phyloP scores from a whole-genome alignment of 371 early-diverging fungal genomes.

The Mortierella sp. region DNA sequence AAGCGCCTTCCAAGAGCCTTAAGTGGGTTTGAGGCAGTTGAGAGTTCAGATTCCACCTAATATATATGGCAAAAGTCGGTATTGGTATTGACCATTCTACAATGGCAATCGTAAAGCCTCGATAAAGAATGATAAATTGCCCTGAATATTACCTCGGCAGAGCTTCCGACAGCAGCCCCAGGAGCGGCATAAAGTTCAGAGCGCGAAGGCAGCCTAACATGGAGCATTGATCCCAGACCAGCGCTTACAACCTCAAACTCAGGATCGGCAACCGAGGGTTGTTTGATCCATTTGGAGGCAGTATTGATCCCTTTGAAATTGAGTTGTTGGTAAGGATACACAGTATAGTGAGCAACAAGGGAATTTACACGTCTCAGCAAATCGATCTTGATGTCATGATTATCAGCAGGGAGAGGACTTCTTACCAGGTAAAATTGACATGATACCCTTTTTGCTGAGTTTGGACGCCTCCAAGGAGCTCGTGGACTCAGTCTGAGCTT shows the following conservation, averaged over 20 bases:
- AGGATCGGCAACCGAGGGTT: conserved; percentile 65
- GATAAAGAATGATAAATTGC: background rate
- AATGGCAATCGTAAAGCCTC: no score
- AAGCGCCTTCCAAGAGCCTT: conserved; percentile 66
- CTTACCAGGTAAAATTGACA: conserved; percentile 56
- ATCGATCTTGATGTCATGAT: conserved; percentile 17
- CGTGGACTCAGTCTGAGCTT: conserved; percentile 3
- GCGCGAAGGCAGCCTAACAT: conserved; percentile 66
- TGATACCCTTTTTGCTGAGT: conserved; percentile 44
- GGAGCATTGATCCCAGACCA: conserved; percentile 60
- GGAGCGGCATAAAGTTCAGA: conserved; percentile 73
- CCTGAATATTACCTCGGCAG: conserved; percentile 58
- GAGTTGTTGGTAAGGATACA: background rate
- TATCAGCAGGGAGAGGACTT: background rate
- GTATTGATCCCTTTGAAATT: conserved; percentile 51
- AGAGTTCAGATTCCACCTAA: conserved; percentile 65
- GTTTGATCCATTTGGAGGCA: conserved; percentile 60
- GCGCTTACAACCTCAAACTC: conserved; percentile 72
- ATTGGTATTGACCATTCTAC: background rate
- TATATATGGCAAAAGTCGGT: background rate
- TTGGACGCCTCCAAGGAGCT: conserved; percentile 22
- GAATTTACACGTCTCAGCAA: background rate
- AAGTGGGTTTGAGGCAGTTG: conserved; percentile 63
- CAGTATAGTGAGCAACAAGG: background rate
- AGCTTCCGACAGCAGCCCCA: conserved; percentile 73